Evolutionary conservation across 139 green algal species (phyloP).

Genomic region (Dunaliella primolecta): DNA sequence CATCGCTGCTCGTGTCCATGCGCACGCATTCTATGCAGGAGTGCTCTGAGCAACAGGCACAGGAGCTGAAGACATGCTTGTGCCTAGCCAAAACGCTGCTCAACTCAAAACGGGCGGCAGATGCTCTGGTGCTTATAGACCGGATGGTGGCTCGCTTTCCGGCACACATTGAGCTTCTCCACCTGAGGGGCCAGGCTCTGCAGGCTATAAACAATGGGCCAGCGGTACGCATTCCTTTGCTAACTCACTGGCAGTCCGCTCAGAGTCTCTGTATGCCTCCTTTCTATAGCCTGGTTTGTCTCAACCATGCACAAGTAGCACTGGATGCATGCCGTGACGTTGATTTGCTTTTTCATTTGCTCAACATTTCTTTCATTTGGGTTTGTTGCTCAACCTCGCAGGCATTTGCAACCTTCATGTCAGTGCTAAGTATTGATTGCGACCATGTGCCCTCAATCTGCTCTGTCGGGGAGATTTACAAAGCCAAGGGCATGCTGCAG

Average conservation of each 20-base stretch:
- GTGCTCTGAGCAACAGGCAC: too few species aligned
- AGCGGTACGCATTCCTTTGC: conserved; percentile 23
- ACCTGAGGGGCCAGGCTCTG: conserved; percentile 51
- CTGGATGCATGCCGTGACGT: too few species aligned
- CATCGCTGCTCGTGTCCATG: too few species aligned
- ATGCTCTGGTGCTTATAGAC: conserved; percentile 21
- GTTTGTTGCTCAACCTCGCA: too few species aligned
- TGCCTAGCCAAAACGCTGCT: not conserved
- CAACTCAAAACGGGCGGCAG: not conserved
- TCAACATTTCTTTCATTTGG: too few species aligned
- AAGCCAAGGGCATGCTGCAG: conserved; percentile 54
- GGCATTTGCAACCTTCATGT: conserved; percentile 67
- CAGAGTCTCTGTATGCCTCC: too few species aligned
- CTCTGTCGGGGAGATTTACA: conserved; percentile 62
- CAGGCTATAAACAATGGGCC: conserved; percentile 39
- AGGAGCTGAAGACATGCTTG: not conserved
- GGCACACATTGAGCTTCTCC: conserved; percentile 38
- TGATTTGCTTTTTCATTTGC: too few species aligned
- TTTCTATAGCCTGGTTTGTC: too few species aligned
- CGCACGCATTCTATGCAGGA: too few species aligned
- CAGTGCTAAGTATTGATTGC: conserved; percentile 40
- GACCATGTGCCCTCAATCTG: conserved; percentile 48
- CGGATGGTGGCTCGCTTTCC: conserved; percentile 15
- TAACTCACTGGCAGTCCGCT: not conserved
- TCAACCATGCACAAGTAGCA: too few species aligned